These are phyloP conservation scores for Prunella vulgaris DNA, from an alignment of 257 asterid genomes.

Conservation along the genomic window DNA sequence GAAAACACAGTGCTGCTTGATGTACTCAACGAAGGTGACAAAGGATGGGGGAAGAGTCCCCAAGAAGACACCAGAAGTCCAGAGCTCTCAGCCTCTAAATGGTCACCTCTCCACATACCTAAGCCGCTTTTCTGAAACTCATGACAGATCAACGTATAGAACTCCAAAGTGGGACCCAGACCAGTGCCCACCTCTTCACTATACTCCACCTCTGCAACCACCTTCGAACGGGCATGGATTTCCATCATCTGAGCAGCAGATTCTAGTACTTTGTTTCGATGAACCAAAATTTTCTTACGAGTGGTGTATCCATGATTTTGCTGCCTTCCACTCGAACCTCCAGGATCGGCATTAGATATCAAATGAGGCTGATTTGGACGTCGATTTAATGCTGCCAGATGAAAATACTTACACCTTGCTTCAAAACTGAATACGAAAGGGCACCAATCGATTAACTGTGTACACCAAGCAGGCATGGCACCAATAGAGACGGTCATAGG, in stretches of 20 bases:
- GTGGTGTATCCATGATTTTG: constrained; percentile 39
- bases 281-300: constrained; percentile 73
- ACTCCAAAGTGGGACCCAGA: constrained; percentile 93
- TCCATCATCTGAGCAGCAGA: constrained; percentile 86
- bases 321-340: constrained; percentile 44
- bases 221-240: constrained; percentile 51
- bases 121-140: constrained; percentile 83
- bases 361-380: constrained; percentile 37
- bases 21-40: constrained; percentile 44
- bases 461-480: constrained; percentile 89
- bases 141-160: constrained; percentile 75
- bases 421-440: constrained; percentile 85
- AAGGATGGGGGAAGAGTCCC: constrained; percentile 94
- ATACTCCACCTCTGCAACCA: constrained; percentile 79
- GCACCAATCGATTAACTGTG: constrained; percentile 63
- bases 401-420: constrained; percentile 77
- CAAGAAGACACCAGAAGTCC: constrained; percentile 42
- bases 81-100: constrained; percentile 36
- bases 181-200: constrained; percentile 97
- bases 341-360: constrained; percentile 29
- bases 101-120: constrained; percentile 89
- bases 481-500: constrained; percentile 65
- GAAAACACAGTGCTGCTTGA: constrained; percentile 38
- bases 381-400: constrained; percentile 56
- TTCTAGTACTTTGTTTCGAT: constrained; percentile 66